Conservation (phyloP, 345 rosid species). For the Raphanus sativus region DNA sequence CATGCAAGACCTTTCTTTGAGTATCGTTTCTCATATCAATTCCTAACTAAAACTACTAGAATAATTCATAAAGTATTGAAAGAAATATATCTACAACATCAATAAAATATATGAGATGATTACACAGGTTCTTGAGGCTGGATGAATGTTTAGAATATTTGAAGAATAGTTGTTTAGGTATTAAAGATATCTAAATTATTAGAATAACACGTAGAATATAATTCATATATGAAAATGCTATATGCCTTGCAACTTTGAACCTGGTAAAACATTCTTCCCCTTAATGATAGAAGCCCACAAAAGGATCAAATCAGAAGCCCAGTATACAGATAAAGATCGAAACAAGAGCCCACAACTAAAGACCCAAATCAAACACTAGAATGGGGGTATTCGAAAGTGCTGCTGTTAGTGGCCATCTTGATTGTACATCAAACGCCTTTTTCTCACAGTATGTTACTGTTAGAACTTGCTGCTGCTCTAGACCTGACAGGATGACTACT, state of each 20-base stretch:
- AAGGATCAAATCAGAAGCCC: neutral
- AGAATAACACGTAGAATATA: neutral
- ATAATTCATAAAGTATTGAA: neutral
- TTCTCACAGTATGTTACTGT: neutral
- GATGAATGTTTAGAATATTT: neutral
- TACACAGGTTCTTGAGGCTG: neutral
- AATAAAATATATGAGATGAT: neutral
- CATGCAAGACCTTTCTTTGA: neutral
- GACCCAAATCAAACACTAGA: neutral
- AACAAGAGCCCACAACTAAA: neutral
- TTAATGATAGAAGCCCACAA: neutral
- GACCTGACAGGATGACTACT: neutral
- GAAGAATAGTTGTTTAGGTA: neutral
- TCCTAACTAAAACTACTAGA: neutral
- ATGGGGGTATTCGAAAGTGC: neutral
- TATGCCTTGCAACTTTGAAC: neutral
- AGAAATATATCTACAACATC: neutral
- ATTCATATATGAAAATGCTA: neutral
- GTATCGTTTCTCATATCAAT: neutral
- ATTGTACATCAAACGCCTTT: neutral
- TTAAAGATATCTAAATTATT: neutral
- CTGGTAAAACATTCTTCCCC: neutral
- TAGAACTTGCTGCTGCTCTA: neutral
- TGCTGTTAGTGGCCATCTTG: neutral
- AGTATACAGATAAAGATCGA: neutral